Evolutionary conservation across 768 basidiomycete genomes (phyloP).

Genomic region (Kwoniella sp.): DNA sequence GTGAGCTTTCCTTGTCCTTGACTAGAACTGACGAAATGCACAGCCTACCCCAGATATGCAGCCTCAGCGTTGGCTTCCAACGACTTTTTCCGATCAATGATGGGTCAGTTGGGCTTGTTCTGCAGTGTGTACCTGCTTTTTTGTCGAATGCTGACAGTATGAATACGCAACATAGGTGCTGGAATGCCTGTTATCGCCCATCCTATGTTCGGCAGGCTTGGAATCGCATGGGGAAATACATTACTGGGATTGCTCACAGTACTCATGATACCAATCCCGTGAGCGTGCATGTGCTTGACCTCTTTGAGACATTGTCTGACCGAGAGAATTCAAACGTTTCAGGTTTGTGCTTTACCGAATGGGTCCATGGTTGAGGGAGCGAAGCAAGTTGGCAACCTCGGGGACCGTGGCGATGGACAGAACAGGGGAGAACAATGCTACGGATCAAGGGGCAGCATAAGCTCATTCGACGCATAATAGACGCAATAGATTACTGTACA

Average conservation of each 20-base stretch:
- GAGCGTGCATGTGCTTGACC: slow-evolving; percentile 5
- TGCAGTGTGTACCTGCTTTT: not conserved
- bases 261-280: slow-evolving; percentile 47
- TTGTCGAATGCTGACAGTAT: no score
- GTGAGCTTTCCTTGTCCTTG: slow-evolving; percentile 21
- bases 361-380: slow-evolving; percentile 14
- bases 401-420: not conserved
- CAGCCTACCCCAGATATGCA: slow-evolving; percentile 27
- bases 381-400: slow-evolving; percentile 3
- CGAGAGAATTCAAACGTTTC: not conserved
- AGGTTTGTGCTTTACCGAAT: slow-evolving; percentile 11
- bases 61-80: slow-evolving; percentile 45
- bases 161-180: no score
- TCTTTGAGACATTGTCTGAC: no score
- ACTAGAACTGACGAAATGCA: slow-evolving; percentile 4
- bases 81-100: slow-evolving; percentile 50
- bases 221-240: slow-evolving; percentile 42
- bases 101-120: slow-evolving; percentile 13
- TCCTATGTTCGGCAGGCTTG: slow-evolving; percentile 40
- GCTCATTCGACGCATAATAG: no score
- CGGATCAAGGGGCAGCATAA: not conserved
- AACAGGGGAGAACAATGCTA: not conserved
- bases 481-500: no score
- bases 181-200: slow-evolving; percentile 42
- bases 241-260: slow-evolving; percentile 44